Evolutionary conservation across 306 rosid genomes (phyloP).

Genomic region (Begonia masoniana): DNA sequence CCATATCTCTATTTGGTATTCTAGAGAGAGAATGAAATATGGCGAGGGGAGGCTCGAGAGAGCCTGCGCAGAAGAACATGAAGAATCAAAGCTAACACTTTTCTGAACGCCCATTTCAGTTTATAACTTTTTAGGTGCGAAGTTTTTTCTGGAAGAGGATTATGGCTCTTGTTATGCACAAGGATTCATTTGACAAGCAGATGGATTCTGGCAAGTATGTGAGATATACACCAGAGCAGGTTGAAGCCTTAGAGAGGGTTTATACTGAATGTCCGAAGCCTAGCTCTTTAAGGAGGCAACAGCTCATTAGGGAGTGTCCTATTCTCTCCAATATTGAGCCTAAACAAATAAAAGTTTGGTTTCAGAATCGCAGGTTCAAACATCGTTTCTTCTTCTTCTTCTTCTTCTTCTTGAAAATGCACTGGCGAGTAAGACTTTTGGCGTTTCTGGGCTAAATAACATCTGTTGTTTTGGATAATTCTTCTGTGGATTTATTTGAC

Average conservation of each 20-base stretch:
- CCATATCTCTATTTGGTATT: background rate
- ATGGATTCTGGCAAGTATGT: slow-evolving; percentile 91
- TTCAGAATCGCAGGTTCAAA: slow-evolving; percentile 79
- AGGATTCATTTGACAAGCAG: slow-evolving; percentile 37
- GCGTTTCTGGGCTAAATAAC: no score
- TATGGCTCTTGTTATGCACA: slow-evolving; percentile 74
- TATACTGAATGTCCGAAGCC: slow-evolving; percentile 95
- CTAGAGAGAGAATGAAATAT: slow-evolving; percentile 1
- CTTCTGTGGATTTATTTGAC: no score
- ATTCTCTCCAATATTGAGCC: slow-evolving; percentile 87
- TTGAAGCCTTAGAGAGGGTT: slow-evolving; percentile 91
- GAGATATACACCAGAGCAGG: slow-evolving; percentile 91
- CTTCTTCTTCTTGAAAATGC: no score
- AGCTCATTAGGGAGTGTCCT: slow-evolving; percentile 91
- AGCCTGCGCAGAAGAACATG: slow-evolving; percentile 59
- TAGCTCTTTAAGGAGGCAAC: slow-evolving; percentile 81
- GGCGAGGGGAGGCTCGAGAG: slow-evolving; percentile 69
- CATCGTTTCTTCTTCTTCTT: no score
- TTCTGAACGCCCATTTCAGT: slow-evolving; percentile 9
- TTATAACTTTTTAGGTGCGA: background rate
- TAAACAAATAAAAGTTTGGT: slow-evolving; percentile 98
- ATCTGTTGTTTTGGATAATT: no score
- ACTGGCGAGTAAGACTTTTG: no score
- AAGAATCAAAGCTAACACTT: slow-evolving; percentile 19
- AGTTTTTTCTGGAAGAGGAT: background rate